phyloP scores from a whole-genome alignment of 1,284 basidiomycete species.

The Boletellus dicymbophilus region DNA sequence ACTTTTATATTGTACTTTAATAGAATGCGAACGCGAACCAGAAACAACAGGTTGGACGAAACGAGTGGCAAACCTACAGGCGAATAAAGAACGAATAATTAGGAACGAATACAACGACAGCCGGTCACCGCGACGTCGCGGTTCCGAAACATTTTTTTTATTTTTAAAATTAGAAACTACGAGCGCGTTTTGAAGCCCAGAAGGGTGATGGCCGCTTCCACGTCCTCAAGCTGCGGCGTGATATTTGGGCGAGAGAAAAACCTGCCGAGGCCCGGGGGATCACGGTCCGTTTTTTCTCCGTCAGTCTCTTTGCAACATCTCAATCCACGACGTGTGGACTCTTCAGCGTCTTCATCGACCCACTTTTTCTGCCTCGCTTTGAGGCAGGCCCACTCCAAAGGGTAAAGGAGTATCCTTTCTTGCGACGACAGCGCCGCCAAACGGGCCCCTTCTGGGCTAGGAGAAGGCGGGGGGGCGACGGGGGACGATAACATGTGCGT shows the following conservation, averaged over 20 bases:
- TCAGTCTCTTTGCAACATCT: conserved; percentile 16
- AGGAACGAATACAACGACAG: conserved; percentile 17
- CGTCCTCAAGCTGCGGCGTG: conserved; percentile 33
- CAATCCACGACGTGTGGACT: conserved; percentile 2
- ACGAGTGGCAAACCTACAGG: neutral
- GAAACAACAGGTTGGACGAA: conserved; percentile 15
- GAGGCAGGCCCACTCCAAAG: conserved; percentile 50
- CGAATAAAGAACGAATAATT: conserved; percentile 36
- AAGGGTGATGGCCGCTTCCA: conserved; percentile 47
- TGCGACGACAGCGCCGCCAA: conserved; percentile 31
- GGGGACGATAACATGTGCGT: conserved; percentile 47
- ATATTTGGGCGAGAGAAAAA: neutral
- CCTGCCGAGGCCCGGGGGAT: neutral
- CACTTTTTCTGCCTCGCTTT: conserved; percentile 40
- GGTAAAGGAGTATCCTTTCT: conserved; percentile 36
- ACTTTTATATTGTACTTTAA: too few species aligned
- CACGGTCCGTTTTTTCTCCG: conserved; percentile 13
- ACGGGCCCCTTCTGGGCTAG: conserved; percentile 32
- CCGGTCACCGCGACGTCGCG: too few species aligned
- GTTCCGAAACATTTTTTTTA: neutral
- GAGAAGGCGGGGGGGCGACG: conserved; percentile 35
- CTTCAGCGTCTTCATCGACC: conserved; percentile 29
- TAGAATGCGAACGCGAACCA: conserved; percentile 6
- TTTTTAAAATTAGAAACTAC: conserved; percentile 1
- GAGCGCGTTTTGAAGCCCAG: conserved; percentile 38